Conservation (phyloP, 495 filamentous ascomycete genomes). For the Neurospora terricola region DNA sequence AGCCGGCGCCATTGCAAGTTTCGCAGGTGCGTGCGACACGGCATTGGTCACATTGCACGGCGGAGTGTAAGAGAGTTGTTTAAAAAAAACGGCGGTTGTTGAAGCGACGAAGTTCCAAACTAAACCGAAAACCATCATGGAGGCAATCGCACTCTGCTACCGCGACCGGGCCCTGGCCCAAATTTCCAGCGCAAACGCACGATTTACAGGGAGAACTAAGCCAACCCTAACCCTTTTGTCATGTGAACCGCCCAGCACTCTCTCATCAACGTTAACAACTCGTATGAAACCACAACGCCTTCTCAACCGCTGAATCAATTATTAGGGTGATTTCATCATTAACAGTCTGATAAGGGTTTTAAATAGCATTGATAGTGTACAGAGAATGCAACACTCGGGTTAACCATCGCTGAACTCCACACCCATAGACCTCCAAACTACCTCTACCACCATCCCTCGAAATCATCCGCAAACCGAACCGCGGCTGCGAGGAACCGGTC, state of each 20-base stretch:
- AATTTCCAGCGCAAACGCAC: background rate
- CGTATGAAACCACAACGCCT: background rate
- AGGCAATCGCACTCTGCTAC: background rate
- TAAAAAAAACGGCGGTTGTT: background rate
- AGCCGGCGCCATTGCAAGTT: constrained; percentile 42
- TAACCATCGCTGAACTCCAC: background rate
- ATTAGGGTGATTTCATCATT: background rate
- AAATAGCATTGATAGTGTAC: background rate
- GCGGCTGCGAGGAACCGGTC: constrained; percentile 69
- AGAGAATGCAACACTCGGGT: background rate
- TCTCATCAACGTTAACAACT: background rate
- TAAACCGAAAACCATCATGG: background rate
- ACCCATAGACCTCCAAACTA: background rate
- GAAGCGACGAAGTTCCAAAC: background rate
- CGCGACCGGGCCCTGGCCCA: background rate
- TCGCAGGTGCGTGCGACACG: background rate
- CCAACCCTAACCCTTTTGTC: background rate
- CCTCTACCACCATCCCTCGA: constrained; percentile 72
- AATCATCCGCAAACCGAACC: constrained; percentile 68
- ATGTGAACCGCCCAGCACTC: background rate
- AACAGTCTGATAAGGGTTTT: background rate
- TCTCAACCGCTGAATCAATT: background rate
- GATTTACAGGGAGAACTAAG: background rate
- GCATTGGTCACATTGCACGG: constrained; percentile 17
- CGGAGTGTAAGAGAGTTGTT: background rate